Conservation (phyloP, 306 rosid genomes). For the Medicago lupulina region DNA sequence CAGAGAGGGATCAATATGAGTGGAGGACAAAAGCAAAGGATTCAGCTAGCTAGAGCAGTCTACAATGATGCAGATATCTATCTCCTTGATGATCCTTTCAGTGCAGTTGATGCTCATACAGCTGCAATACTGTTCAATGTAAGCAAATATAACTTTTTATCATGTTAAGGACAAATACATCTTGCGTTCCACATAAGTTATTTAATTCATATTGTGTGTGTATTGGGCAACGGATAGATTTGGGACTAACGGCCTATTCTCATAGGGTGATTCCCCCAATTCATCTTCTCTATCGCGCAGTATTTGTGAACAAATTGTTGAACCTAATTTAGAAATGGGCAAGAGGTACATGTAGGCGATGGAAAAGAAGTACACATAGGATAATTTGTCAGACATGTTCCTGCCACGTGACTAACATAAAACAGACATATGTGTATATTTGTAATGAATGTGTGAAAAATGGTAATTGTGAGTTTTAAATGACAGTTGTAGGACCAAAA, state of each 20-base stretch:
- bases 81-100: conserved; percentile 81
- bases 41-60: conserved; percentile 83
- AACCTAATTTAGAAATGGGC: too few relatives aligned
- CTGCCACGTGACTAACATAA: neutral
- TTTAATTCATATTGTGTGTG: too few relatives aligned
- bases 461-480: neutral
- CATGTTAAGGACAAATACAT: neutral
- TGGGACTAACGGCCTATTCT: too few relatives aligned
- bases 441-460: neutral
- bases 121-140: conserved; percentile 71
- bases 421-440: neutral
- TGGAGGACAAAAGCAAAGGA: conserved; percentile 91
- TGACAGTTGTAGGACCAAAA: neutral
- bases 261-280: too few relatives aligned
- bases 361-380: too few relatives aligned
- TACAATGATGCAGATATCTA: conserved; percentile 79
- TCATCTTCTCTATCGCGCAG: too few relatives aligned
- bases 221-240: too few relatives aligned
- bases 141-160: conserved; percentile 14
- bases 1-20: conserved; percentile 91
- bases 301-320: too few relatives aligned
- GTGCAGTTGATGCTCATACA: conserved; percentile 88
- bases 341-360: too few relatives aligned
- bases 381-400: neutral
- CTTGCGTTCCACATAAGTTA: too few relatives aligned